These are phyloP conservation scores for Colletotrichum sp. DNA, from an alignment of 2,329 filamentous ascomycete genomes.

Conservation along the genomic window DNA sequence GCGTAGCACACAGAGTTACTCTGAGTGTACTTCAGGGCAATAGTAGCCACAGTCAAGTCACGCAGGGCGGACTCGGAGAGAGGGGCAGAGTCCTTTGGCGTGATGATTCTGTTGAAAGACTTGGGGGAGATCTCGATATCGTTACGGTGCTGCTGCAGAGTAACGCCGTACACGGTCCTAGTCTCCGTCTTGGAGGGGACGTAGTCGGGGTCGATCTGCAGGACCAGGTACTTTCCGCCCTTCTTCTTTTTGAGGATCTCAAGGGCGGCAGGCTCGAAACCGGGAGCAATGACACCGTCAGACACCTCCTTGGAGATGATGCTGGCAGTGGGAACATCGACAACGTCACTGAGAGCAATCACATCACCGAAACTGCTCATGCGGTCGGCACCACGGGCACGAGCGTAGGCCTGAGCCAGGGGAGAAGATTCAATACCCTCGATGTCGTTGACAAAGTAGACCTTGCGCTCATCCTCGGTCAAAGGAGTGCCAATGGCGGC, in stretches of 20 bases:
- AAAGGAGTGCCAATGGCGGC: conserved; percentile 92
- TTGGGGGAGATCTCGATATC: conserved; percentile 84
- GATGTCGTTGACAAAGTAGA: conserved; percentile 98
- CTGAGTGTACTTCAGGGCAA: conserved; percentile 98
- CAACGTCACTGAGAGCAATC: conserved; percentile 88
- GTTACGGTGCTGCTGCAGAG: conserved; percentile 89
- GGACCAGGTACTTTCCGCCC: conserved; percentile 93
- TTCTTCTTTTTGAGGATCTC: conserved; percentile 98
- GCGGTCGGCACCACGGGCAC: conserved; percentile 92
- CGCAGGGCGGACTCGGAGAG: conserved; percentile 84
- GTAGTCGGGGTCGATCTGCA: conserved; percentile 92
- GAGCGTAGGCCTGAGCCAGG: conserved; percentile 93
- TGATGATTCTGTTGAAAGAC: conserved; percentile 86
- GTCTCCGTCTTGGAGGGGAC: conserved; percentile 81
- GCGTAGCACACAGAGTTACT: conserved; percentile 99
- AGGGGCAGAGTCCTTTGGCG: conserved; percentile 76
- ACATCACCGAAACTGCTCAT: conserved; percentile 99
- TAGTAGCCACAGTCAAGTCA: conserved; percentile 93
- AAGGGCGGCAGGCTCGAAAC: conserved; percentile 83
- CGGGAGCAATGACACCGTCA: conserved; percentile 92
- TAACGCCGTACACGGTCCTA: conserved; percentile 89
- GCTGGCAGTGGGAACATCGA: conserved; percentile 92
- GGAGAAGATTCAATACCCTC: conserved; percentile 83
- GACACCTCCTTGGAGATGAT: conserved; percentile 99
- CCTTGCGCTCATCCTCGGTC: conserved; percentile 87